A percentile compares a stretch with the other conserved stretches of the same genome.
Evolutionary conservation across 2,329 filamentous ascomycete genomes (phyloP).

Genomic region (Alternaria metachromatica): DNA sequence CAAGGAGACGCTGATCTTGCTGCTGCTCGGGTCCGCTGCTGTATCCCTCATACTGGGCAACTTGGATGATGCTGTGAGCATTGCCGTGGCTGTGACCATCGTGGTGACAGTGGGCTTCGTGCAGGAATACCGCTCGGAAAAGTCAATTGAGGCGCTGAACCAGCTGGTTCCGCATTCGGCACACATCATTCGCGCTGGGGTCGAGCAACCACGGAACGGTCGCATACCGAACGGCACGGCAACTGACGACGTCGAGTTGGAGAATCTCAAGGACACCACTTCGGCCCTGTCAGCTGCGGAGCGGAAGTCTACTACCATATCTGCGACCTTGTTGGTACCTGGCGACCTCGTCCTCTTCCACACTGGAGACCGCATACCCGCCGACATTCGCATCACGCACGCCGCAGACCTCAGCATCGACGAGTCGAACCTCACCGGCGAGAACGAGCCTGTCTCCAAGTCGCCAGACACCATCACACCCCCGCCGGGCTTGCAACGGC

Average conservation of each 20-base stretch:
- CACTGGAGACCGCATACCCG: constrained; percentile 94
- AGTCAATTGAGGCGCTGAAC: constrained; percentile 93
- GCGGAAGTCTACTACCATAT: constrained; percentile 80
- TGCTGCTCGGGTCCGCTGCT: constrained; percentile 86
- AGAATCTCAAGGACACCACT: constrained; percentile 59
- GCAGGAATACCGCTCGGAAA: constrained; percentile 96
- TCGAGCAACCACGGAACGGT: constrained; percentile 29
- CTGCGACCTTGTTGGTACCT: constrained; percentile 85
- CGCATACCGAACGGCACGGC: constrained; percentile 30
- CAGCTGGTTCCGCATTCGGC: constrained; percentile 94
- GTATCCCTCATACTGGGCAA: constrained; percentile 93
- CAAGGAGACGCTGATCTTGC: constrained; percentile 89
- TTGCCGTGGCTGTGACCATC: constrained; percentile 94
- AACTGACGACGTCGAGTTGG: constrained; percentile 54
- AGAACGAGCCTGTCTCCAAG: constrained; percentile 91
- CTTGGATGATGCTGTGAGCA: constrained; percentile 92
- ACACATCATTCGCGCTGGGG: constrained; percentile 76
- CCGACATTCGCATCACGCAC: constrained; percentile 92
- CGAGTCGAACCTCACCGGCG: constrained; percentile 94
- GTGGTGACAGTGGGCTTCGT: constrained; percentile 96
- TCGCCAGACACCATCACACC: constrained; percentile 66
- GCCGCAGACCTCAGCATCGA: constrained; percentile 92
- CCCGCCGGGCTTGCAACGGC: constrained; percentile 51
- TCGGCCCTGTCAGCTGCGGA: constrained; percentile 70
- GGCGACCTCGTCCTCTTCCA: constrained; percentile 94